A percentile compares a stretch with the other conserved stretches of the same genome.
Conservation (phyloP, 306 rosid genomes). For the Sesbania bispinosa region DNA sequence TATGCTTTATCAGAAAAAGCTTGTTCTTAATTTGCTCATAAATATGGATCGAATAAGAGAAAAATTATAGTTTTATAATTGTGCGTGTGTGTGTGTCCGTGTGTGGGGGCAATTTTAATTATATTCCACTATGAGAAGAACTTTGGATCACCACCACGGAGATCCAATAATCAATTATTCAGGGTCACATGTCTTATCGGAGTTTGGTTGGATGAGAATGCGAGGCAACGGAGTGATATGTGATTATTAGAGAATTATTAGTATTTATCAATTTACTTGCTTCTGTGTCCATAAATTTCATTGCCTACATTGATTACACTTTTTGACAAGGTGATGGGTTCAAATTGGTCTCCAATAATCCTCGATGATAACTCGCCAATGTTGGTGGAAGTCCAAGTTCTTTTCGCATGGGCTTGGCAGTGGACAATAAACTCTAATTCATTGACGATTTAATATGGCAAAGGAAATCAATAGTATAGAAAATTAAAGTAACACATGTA, state of each 20-base stretch:
- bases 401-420: neutral
- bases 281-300: neutral
- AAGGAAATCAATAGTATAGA: neutral
- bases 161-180: conserved; percentile 32
- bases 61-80: neutral
- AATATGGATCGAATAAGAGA: neutral
- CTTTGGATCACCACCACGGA: neutral
- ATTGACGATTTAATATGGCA: neutral
- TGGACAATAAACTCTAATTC: neutral
- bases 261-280: neutral
- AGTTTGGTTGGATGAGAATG: conserved; percentile 35
- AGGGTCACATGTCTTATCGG: conserved; percentile 42
- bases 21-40: neutral
- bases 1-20: neutral
- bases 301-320: conserved; percentile 22
- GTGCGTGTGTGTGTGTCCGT: neutral
- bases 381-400: neutral
- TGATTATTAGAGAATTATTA: neutral
- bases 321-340: conserved; percentile 39
- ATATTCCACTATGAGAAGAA: conserved; percentile 20
- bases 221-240: neutral
- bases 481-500: neutral
- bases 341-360: conserved; percentile 22
- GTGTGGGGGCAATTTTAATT: conserved; percentile 25
- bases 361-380: conserved; percentile 11